Evolutionary conservation across 2,329 filamentous ascomycete species (phyloP).

Genomic region (Ascosphaera aggregata): DNA sequence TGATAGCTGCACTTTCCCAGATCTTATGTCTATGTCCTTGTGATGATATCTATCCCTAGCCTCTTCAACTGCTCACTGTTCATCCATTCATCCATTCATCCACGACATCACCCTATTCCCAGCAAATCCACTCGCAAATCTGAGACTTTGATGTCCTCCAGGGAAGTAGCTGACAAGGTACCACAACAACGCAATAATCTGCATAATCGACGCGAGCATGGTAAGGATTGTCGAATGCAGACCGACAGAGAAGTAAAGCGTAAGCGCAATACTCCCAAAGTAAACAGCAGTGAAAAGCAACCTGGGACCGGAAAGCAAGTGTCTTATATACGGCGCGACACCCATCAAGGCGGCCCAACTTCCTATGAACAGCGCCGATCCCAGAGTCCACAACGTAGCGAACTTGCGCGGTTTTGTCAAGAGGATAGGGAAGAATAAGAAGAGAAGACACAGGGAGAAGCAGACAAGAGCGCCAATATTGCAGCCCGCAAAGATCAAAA

Average conservation of each 20-base stretch:
- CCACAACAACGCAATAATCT: conserved; percentile 67
- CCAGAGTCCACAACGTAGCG: conserved; percentile 92
- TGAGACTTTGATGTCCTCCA: conserved; percentile 75
- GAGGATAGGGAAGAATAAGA: conserved; percentile 69
- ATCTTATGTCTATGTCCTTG: not conserved
- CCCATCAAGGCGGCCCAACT: conserved; percentile 95
- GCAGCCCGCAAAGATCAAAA: conserved; percentile 78
- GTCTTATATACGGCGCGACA: conserved; percentile 55
- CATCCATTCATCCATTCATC: conserved; percentile 51
- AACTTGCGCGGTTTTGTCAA: conserved; percentile 74
- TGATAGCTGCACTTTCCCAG: not conserved
- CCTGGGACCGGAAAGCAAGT: conserved; percentile 62
- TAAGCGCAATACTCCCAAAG: conserved; percentile 78
- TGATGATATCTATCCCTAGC: too few species aligned
- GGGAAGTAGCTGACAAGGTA: conserved; percentile 96
- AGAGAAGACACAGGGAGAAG: conserved; percentile 65
- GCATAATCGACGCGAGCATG: conserved; percentile 58
- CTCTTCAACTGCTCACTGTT: too few species aligned
- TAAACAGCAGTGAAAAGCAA: conserved; percentile 86
- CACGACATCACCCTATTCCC: conserved; percentile 65
- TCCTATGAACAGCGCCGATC: conserved; percentile 67
- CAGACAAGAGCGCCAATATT: conserved; percentile 74
- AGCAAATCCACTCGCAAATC: conserved; percentile 69
- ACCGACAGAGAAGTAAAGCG: conserved; percentile 76
- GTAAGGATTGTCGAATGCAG: conserved; percentile 69